Conservation (phyloP, 768 basidiomycete genomes). For the Mycena chlorophos region DNA sequence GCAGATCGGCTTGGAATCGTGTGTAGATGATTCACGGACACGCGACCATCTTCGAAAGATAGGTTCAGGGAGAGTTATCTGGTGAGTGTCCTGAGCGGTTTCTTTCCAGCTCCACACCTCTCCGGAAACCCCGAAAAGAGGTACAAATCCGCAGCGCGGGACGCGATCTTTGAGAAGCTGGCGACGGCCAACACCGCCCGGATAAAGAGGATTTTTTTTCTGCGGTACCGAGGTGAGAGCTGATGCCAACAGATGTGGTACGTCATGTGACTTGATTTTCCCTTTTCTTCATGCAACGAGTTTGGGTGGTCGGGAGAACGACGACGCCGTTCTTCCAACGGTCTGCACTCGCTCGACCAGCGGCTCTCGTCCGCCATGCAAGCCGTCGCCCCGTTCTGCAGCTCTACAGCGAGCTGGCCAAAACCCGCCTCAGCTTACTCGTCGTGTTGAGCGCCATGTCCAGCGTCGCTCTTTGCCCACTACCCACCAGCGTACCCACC, state of each 20-base stretch:
- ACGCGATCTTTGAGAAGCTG: too few relatives aligned
- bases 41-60: too few relatives aligned
- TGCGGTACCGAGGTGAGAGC: not conserved
- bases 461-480: slow-evolving; percentile 88
- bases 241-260: not conserved
- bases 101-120: too few relatives aligned
- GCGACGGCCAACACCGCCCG: too few relatives aligned
- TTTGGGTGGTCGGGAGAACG: slow-evolving; percentile 3
- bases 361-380: slow-evolving; percentile 30
- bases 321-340: slow-evolving; percentile 14
- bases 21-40: too few relatives aligned
- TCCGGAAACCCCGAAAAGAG: too few relatives aligned
- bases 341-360: slow-evolving; percentile 12
- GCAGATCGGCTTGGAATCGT: too few relatives aligned
- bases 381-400: slow-evolving; percentile 57
- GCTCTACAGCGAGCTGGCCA: slow-evolving; percentile 81
- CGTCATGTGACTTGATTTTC: not conserved
- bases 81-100: too few relatives aligned
- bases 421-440: slow-evolving; percentile 78
- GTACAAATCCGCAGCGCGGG: too few relatives aligned
- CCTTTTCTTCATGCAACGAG: slow-evolving; percentile 13
- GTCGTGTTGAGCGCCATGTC: slow-evolving; percentile 89
- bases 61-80: too few relatives aligned
- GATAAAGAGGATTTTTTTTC: too few relatives aligned
- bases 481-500: slow-evolving; percentile 80